Evolutionary conservation across 805 yeast genomes (phyloP), one percentile per base, ranked within the genome.

Genomic region (Candida ulmi): DNA sequence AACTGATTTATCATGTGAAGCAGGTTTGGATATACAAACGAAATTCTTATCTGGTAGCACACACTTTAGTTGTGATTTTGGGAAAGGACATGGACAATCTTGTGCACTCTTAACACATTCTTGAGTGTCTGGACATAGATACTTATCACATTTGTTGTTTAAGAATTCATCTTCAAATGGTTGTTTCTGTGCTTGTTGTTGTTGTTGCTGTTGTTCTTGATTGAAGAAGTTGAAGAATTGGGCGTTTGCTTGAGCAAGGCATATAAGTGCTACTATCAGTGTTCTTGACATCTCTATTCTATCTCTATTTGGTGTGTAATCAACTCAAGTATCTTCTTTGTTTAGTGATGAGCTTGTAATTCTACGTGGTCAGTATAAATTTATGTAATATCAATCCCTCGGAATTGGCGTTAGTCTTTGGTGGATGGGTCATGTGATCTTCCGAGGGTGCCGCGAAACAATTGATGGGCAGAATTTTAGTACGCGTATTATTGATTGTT

Each of bases 61-160:
- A 60, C 99, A 93, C 54, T 86, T 83, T 44, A 85, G 54, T 57
- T 91, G 96, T 1, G 95, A 80, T 42, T 79, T 76, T 2, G 96
- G 93, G 55, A 78, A 91, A 3, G 87, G 88, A 58, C 99, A 93
- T 2, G 97, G 96, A 58, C 99, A 93, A 37, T 81, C 84, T 8
- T 70, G 49, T 0, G 87, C 77, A 2, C 61, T 52, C 2, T 71
- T 69, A 0, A 87, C 99, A 65, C 99, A 93, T 9, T 69, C 69
- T 30, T 80, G 67, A 0, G 97, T 87, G 49, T 81, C 95, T 4
- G 87, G 87, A 57, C 99, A 93, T 27, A 91, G 61, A 57, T 81
- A 91, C 6, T 66, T 65, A 9, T 63, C 60, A 55, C 99, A 93
- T 3, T 67, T 63, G 6, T 66, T 57, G 40, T 62, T 52, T 28